A percentile compares a stretch with the other conserved stretches of the same genome.
Evolutionary conservation across 176 grass and related monocot genomes (phyloP).

Genomic region (Musa acuminata): DNA sequence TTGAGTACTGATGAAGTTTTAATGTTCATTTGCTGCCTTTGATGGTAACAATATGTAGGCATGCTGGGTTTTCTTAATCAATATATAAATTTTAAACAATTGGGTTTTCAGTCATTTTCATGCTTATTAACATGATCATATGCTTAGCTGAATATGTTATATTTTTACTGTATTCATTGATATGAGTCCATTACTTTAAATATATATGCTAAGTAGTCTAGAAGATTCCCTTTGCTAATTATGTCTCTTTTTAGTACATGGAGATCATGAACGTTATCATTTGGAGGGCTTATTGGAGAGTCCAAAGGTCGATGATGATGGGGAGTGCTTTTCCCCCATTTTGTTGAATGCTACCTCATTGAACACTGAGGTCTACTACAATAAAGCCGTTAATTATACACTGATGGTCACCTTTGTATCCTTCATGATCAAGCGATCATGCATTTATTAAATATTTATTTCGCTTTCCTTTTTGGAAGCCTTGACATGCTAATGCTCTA

Average conservation of each 20-base stretch:
- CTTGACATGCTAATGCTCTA: constrained; percentile 41
- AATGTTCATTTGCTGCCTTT: not conserved
- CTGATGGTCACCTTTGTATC: constrained; percentile 99
- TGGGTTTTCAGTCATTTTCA: not conserved
- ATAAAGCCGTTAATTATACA: constrained; percentile 98
- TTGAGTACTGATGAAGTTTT: too few species aligned
- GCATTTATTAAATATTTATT: constrained; percentile 25
- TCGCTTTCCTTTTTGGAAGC: constrained; percentile 14
- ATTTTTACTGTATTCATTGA: too few species aligned
- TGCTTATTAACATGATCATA: not conserved
- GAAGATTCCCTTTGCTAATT: constrained; percentile 6
- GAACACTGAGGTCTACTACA: constrained; percentile 97
- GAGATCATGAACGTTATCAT: constrained; percentile 73
- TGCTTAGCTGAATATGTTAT: too few species aligned
- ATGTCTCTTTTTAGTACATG: constrained; percentile 35
- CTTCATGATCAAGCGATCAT: constrained; percentile 24
- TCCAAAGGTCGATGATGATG: constrained; percentile 71
- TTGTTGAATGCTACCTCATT: constrained; percentile 89
- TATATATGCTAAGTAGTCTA: not conserved
- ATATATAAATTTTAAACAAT: not conserved
- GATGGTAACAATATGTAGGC: not conserved
- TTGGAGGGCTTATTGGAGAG: constrained; percentile 90
- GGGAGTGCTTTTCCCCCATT: constrained; percentile 78
- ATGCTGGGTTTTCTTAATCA: not conserved
- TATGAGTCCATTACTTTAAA: not conserved